These are phyloP conservation scores for Pisolithus orientalis DNA, from an alignment of 768 basidiomycete genomes.

Conservation along the genomic window DNA sequence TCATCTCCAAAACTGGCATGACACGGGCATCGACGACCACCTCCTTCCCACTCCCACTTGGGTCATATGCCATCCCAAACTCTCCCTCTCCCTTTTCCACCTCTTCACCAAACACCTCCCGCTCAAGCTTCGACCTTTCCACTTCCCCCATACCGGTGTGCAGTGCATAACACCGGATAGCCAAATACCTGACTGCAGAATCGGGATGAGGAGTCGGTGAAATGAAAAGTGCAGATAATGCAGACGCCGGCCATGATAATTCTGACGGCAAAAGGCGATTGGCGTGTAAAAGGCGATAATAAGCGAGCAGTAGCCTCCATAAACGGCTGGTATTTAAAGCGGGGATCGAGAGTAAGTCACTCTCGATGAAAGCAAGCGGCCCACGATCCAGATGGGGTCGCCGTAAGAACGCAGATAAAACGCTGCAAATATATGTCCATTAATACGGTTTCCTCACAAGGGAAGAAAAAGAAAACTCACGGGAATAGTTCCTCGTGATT, in stretches of 20 bases:
- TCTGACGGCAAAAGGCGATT: constrained; percentile 62
- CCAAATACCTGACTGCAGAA: constrained; percentile 56
- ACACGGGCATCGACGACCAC: constrained; percentile 73
- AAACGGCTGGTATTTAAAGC: constrained; percentile 40
- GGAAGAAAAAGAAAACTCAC: constrained; percentile 36
- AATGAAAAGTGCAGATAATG: constrained; percentile 38
- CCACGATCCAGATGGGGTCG: constrained; percentile 41
- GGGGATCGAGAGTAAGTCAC: constrained; percentile 18
- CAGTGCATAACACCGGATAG: constrained; percentile 71
- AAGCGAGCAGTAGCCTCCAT: constrained; percentile 68
- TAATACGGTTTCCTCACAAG: constrained; percentile 1
- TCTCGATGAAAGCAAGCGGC: constrained; percentile 44
- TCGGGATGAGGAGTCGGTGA: constrained; percentile 47
- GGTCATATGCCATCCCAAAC: constrained; percentile 54
- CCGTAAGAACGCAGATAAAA: constrained; percentile 48
- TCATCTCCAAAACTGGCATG: constrained; percentile 62
- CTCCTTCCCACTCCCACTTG: constrained; percentile 39
- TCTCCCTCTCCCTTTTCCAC: constrained; percentile 40
- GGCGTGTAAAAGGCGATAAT: constrained; percentile 72
- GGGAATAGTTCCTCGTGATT: constrained; percentile 66
- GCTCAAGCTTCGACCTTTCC: constrained; percentile 63
- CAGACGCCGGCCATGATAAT: constrained; percentile 51
- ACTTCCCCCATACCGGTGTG: constrained; percentile 76
- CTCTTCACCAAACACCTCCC: constrained; percentile 50
- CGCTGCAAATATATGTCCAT: constrained; percentile 29